phyloP scores from a whole-genome alignment of 2,329 filamentous ascomycete species.

The Fusarium robinianum region DNA sequence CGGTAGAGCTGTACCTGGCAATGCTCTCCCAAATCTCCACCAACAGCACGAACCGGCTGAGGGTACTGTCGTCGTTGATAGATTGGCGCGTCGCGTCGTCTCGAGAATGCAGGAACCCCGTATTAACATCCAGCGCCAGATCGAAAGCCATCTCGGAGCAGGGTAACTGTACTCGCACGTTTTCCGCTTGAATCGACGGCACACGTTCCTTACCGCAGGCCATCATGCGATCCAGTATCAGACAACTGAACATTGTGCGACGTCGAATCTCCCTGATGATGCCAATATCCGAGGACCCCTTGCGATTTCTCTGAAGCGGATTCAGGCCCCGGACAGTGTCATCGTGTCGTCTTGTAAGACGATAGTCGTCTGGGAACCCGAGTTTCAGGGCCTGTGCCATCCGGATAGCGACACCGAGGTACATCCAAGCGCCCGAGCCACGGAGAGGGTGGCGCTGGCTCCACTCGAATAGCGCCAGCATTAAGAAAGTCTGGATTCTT shows the following conservation, averaged over 20 bases:
- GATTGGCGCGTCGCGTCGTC: conserved; percentile 25
- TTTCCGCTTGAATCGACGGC: conserved; percentile 61
- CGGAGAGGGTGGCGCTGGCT: conserved; percentile 59
- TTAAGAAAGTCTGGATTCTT: conserved; percentile 68
- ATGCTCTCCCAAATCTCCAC: conserved; percentile 65
- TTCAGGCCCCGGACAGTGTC: not conserved
- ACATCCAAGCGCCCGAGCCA: conserved; percentile 67
- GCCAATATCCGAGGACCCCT: conserved; percentile 32
- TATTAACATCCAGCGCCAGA: conserved; percentile 61
- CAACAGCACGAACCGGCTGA: conserved; percentile 60
- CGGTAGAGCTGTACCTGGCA: conserved; percentile 57
- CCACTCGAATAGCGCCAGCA: conserved; percentile 75
- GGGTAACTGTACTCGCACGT: conserved; percentile 68
- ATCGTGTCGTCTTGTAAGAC: conserved; percentile 5
- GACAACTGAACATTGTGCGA: conserved; percentile 75
- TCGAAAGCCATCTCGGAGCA: conserved; percentile 69
- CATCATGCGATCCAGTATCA: conserved; percentile 72
- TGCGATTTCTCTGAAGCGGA: conserved; percentile 1
- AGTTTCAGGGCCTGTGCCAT: conserved; percentile 66
- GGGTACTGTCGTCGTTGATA: conserved; percentile 50
- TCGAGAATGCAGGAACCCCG: conserved; percentile 49
- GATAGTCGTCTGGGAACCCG: conserved; percentile 59
- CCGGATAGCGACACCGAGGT: conserved; percentile 66
- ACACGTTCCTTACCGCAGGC: conserved; percentile 66
- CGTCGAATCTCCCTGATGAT: conserved; percentile 67